Evolutionary conservation across 176 grass and related monocot species (phyloP), one percentile per base, ranked within the genome.

Genomic region (Poa annua): DNA sequence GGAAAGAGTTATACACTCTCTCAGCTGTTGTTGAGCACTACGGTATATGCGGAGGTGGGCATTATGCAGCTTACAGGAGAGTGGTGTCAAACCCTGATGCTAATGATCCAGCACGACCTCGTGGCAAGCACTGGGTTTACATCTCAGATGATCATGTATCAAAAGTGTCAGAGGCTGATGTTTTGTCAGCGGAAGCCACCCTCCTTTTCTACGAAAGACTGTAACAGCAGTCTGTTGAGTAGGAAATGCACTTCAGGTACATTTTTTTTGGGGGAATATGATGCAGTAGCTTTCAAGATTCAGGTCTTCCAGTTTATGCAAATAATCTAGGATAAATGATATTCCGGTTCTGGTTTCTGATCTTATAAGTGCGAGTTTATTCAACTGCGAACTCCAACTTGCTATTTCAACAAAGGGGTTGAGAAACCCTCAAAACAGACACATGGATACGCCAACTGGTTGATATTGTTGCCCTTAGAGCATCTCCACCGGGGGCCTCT

Each of bases 1-100:
- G 20, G 45, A 85, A 78, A 68, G 84, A 75, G 68, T 69, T 83
- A 55, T 96, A 94, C 74, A 7, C 68, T 22, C 91, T 99, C 56
- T 87, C 89, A 29, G 89, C 96, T 22, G 91, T 99, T 1, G 91
- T 96, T 45, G 96, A 92, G 75, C 91, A 99, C 76, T 99, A 99
- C 4, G 93, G 96, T 32, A 78, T 70, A 79, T 86, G 71, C 14
- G 96, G 96, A 74, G 87, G 91, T 60, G 91, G 96, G 25, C 96
- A 99, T 87, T 98, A 96, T 68, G 85, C 96, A 72, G 87, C 86
- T 57, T 96, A 93, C 72, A 85, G 91, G 87, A 90, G 83, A 87
- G 91, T 85, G 26, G 21, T 74, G 22, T 25, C 76, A 59, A 81
- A 85, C 56, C 75, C 75, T 66, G 51, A 82, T 34, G 47, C 24